Conservation (phyloP, 768 basidiomycete genomes). For the Macrolepiota albuminosa region DNA sequence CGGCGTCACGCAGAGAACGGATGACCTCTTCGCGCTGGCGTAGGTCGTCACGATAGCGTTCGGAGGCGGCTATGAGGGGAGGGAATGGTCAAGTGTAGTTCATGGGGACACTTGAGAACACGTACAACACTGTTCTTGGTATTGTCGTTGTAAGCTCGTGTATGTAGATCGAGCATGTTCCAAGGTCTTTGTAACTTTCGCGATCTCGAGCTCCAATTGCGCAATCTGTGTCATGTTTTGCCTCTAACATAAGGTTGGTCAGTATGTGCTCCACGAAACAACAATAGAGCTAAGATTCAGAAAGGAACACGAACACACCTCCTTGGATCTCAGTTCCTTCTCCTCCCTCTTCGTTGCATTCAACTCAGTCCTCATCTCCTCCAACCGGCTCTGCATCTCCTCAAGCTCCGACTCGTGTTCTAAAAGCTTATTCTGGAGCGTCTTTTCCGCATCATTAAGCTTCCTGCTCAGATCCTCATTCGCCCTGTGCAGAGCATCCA, state of each 20-base stretch:
- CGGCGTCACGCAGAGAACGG: slow-evolving; percentile 55
- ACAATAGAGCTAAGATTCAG: neutral
- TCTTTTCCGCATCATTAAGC: slow-evolving; percentile 68
- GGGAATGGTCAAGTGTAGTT: neutral
- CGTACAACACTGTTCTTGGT: slow-evolving; percentile 82
- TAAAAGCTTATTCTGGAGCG: slow-evolving; percentile 55
- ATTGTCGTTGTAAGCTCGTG: slow-evolving; percentile 77
- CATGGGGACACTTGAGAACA: slow-evolving; percentile 12
- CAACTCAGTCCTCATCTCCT: slow-evolving; percentile 75
- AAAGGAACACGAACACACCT: slow-evolving; percentile 41
- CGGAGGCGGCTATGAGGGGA: slow-evolving; percentile 55
- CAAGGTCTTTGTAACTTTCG: slow-evolving; percentile 66
- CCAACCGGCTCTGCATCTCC: slow-evolving; percentile 70
- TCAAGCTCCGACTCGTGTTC: slow-evolving; percentile 85
- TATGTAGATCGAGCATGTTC: slow-evolving; percentile 73
- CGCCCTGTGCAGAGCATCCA: slow-evolving; percentile 67
- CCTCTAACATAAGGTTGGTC: slow-evolving; percentile 35
- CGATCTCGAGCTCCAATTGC: slow-evolving; percentile 73
- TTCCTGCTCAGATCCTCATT: slow-evolving; percentile 76
- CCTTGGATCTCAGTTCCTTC: slow-evolving; percentile 86
- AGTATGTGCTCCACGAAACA: neutral
- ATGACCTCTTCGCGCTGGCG: slow-evolving; percentile 74
- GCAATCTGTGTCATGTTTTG: slow-evolving; percentile 62
- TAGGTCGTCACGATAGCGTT: slow-evolving; percentile 71
- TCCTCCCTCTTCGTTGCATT: slow-evolving; percentile 83